Base-by-base conservation (phyloP, 371 early-diverging fungal species). In the Circinella minor region DNA sequence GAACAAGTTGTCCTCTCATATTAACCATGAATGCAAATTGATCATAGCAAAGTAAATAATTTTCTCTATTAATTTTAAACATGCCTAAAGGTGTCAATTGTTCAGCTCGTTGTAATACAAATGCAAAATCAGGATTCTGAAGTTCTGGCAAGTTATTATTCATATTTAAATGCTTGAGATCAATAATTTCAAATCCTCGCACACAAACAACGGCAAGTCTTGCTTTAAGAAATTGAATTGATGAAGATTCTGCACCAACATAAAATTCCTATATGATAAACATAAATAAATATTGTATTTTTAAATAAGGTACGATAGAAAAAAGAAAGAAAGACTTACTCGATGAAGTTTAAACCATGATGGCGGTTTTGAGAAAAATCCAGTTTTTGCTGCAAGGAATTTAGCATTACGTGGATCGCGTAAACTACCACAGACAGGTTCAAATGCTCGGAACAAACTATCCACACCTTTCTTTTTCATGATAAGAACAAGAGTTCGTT, bases 11-110 rank as follows among this genome's bases (percentile, higher is more conserved):
- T 6, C 77, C 77, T 55, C 76, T 78, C 57, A 89, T 90, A 78
- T 97, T 90, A 36, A 98, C 94, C 77, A 90, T 95, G 72, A 97
- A 96, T 0, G 90, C 95, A 84, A 95, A 95, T 66, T 91, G 93
- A 81, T 95, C 90, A 78, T 96, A 98, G 77, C 97, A 97, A 18
- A 97, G 86, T 55, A 98, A 71, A 75, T 93, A 94, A 74, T 93
- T 87, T 13, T 92, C 91, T 37, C 88, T 83, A 46, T 94, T 86
- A 13, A 43, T 43, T 11, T 93, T 85, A 80, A 92, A 97, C 73
- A 98, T 89, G 3, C 93, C 90, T 36, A 96, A 83, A 1, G 98
- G 97, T 61, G 83, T 71, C 4, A 90, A 46, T 14, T 74, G 65
- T 3, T 79, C 78, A 9, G 70, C 71, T 18, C 75, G 74, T 55